Evolutionary conservation across 202 grass and related monocot genomes (phyloP), one percentile per base, ranked within the genome.

Genomic region (Brachypodium distachyon): DNA sequence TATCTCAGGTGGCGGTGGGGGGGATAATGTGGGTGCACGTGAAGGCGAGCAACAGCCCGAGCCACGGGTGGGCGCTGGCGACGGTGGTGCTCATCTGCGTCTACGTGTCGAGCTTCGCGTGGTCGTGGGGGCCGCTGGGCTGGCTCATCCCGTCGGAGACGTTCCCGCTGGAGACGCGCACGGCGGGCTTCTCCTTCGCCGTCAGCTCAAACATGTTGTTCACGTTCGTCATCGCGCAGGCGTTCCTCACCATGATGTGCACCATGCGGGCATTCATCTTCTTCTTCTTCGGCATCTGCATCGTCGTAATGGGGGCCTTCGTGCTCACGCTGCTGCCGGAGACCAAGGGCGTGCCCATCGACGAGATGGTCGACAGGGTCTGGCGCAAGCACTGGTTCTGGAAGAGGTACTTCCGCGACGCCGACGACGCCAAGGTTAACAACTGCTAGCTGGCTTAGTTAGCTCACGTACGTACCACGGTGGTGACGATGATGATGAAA

Each of bases 131-230:
- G 0, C 92, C 89, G 6, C 66, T 92, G 0, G 92, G 89, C 1
- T 96, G 92, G 92, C 39, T 96, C 4, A 90, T 96, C 69, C 92
- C 89, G 0, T 90, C 86, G 14, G 89, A 96, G 92, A 92, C 78
- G 16, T 96, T 96, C 81, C 89, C 86, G 2, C 34, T 92, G 47
- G 86, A 70, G 75, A 96, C 84, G n/a, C 60, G 92, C 39, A 74
- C 89, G 29, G 81, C 84, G 0, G 89, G 92, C 0, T 96, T 87
- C 43, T 77, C 72, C 17, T 83, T 80, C 38, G 92, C 92, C 0
- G 92, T 96, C 13, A 92, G 92, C 89, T 87, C 89, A 28, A 92
- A 92, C 89, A 92, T 96, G 92, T 67, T 96, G 59, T 96, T 87
- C 84, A 96, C 92, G 37, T 96, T 96, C 83, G 34, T 92, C 75